Percentiles rank a stretch among this genome's conserved stretches.
These are phyloP conservation scores for Podospora anserina DNA, from an alignment of 495 filamentous ascomycete genomes.

Conservation along the genomic window DNA sequence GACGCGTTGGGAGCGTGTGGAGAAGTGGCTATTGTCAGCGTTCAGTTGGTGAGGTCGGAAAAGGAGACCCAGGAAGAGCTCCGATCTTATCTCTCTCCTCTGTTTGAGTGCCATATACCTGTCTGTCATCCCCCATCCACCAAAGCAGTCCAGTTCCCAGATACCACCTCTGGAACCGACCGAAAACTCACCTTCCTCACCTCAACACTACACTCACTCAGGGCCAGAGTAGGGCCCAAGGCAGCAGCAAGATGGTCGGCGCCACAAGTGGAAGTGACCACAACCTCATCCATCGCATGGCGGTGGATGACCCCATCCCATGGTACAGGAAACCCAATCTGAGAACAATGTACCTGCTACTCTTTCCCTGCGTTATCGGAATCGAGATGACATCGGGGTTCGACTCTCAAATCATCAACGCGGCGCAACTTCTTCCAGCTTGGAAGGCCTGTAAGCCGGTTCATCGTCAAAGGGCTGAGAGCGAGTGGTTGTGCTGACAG, in stretches of 20 bases:
- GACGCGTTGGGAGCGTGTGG: not conserved
- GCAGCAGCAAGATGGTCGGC: conserved; percentile 41
- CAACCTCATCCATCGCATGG: conserved; percentile 53
- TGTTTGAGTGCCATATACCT: not conserved
- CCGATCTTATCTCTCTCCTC: not conserved
- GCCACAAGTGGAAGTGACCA: conserved; percentile 29
- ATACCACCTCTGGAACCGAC: not conserved
- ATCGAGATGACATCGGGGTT: conserved; percentile 72
- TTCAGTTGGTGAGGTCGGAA: not conserved
- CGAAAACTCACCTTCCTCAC: not conserved
- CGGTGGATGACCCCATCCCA: conserved; percentile 51
- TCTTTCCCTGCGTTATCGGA: conserved; percentile 66
- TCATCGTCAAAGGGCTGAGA: conserved; percentile 18
- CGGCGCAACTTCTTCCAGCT: conserved; percentile 56
- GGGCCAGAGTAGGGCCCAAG: not conserved
- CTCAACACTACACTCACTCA: not conserved
- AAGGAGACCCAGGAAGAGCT: not conserved
- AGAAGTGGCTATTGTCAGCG: not conserved
- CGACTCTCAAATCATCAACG: conserved; percentile 68
- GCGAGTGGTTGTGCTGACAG: not conserved
- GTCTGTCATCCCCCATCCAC: not conserved
- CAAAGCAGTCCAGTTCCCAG: not conserved
- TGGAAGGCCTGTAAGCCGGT: conserved; percentile 56
- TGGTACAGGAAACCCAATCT: conserved; percentile 66
- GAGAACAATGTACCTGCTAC: conserved; percentile 55